These are phyloP conservation scores for Arthrinium puccinioides DNA, from an alignment of 2,329 filamentous ascomycete species.

Conservation along the genomic window DNA sequence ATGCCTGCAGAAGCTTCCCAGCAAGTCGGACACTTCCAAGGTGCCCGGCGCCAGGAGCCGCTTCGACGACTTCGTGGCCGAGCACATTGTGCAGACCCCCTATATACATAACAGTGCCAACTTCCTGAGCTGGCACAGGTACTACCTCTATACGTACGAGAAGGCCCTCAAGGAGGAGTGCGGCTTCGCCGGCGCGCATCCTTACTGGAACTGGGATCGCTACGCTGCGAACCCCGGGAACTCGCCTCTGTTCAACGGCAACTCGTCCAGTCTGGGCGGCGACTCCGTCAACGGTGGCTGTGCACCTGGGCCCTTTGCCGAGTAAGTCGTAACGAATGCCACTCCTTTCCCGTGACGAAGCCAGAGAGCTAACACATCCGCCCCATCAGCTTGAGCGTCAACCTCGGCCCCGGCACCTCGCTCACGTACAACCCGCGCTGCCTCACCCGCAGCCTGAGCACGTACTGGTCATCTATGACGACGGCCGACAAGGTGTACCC, in stretches of 20 bases:
- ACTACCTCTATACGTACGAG: constrained; percentile 13
- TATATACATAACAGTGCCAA: constrained; percentile 15
- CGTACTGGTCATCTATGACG: constrained; percentile 12
- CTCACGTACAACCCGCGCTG: constrained; percentile 27
- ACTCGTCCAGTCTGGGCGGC: constrained; percentile 32
- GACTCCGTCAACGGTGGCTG: constrained; percentile 41
- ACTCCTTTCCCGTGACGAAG: not conserved
- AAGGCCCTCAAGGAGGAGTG: constrained; percentile 15
- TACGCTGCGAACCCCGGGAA: constrained; percentile 28
- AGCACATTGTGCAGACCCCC: constrained; percentile 14
- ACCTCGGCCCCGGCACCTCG: constrained; percentile 17
- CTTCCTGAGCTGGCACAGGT: constrained; percentile 17
- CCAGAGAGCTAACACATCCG: too few relatives aligned
- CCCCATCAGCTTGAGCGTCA: constrained; percentile 19
- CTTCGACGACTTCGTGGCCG: constrained; percentile 20
- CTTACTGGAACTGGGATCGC: constrained; percentile 37
- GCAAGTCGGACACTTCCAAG: constrained; percentile 7
- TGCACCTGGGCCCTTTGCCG: constrained; percentile 33
- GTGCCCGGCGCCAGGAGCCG: constrained; percentile 14
- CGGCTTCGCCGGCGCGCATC: constrained; percentile 13
- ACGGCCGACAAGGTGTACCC: constrained; percentile 16
- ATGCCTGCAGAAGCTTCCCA: constrained; percentile 12
- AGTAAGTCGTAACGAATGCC: too few relatives aligned
- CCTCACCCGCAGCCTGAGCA: constrained; percentile 20
- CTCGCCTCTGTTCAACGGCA: constrained; percentile 41